Conservation (phyloP, 805 yeast genomes). For the Komagataella populi region DNA sequence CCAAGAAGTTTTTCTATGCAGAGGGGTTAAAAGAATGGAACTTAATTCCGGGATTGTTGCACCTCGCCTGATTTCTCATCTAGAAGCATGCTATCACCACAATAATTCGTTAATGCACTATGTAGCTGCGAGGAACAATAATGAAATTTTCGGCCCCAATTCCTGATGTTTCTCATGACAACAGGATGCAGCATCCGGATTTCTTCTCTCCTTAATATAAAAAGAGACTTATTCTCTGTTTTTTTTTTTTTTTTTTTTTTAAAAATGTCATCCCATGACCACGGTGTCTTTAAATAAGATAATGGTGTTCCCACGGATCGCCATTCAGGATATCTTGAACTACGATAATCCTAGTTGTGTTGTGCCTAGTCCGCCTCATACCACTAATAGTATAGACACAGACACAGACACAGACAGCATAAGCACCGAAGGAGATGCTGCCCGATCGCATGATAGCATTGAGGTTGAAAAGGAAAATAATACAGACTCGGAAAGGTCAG, state of each 20-base stretch:
- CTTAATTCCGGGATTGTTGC: not conserved
- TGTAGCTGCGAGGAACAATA: not conserved
- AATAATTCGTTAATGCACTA: not conserved
- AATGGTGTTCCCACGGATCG: not conserved
- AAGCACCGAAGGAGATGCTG: not conserved
- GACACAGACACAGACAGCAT: not conserved
- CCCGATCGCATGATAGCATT: not conserved
- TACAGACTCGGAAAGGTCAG: not conserved
- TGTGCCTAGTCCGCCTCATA: not conserved
- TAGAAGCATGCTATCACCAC: not conserved
- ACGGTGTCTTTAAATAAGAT: not conserved
- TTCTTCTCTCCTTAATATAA: not conserved
- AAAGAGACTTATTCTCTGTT: not conserved
- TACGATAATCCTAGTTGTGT: not conserved
- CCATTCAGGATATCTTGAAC: not conserved
- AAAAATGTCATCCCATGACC: not conserved
- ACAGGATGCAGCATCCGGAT: not conserved
- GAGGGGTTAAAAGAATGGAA: not conserved
- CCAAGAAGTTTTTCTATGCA: not conserved
- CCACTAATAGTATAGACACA: not conserved
- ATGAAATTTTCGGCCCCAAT: not conserved
- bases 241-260: too few species aligned
- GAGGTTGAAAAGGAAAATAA: not conserved
- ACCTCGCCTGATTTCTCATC: not conserved
- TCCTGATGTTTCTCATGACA: not conserved